Evolutionary conservation across 805 yeast species (phyloP).

Genomic region (Vanderwaltozyma verrucispora): DNA sequence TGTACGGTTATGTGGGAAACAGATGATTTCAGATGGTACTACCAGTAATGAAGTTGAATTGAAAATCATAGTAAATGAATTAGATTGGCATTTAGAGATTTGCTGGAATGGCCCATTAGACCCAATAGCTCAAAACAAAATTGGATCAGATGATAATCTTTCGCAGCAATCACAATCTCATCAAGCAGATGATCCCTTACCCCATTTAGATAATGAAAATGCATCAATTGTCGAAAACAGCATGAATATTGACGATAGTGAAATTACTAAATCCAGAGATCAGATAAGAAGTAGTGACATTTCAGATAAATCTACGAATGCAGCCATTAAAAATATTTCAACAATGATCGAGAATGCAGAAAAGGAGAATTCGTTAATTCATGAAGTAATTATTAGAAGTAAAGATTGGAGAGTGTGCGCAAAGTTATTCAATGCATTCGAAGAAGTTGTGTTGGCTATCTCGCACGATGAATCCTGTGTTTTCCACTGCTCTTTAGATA

Average conservation of each 20-base stretch:
- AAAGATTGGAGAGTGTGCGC: conserved; percentile 64
- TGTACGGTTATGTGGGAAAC: conserved; percentile 37
- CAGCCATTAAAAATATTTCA: too few species aligned
- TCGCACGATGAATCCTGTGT: conserved; percentile 50
- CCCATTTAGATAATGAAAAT: neutral
- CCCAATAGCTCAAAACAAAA: neutral
- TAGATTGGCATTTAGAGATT: conserved; percentile 26
- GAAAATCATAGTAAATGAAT: conserved; percentile 22
- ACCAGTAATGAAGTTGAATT: conserved; percentile 8
- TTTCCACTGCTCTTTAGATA: conserved; percentile 57
- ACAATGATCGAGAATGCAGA: conserved; percentile 20
- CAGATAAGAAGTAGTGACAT: too few species aligned
- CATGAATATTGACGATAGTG: conserved; percentile 17
- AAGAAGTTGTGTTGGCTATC: conserved; percentile 48
- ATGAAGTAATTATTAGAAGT: conserved; percentile 42
- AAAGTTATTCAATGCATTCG: conserved; percentile 49
- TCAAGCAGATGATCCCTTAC: neutral
- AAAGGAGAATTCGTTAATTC: conserved; percentile 9
- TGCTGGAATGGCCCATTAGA: conserved; percentile 28
- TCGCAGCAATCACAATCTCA: neutral
- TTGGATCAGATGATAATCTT: neutral
- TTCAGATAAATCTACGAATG: too few species aligned
- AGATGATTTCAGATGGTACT: conserved; percentile 4
- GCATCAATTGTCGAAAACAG: conserved; percentile 1
- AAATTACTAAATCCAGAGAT: neutral